Percentiles rank a stretch among this genome's conserved stretches.
Conservation (phyloP, 129 eudicot genomes). For the Lactuca sativa region DNA sequence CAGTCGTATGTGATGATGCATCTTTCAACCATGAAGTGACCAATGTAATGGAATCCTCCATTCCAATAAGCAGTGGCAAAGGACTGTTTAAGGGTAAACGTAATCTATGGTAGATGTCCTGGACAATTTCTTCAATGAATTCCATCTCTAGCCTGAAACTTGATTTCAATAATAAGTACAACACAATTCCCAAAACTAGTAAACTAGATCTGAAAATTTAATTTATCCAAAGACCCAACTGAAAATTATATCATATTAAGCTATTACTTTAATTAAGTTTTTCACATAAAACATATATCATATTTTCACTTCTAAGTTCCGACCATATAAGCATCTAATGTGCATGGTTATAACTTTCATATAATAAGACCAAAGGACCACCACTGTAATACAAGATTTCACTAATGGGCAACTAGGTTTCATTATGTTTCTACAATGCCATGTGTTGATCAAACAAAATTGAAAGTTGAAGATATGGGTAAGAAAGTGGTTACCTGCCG, state of each 20-base stretch:
- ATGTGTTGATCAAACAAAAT: neutral
- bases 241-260: too few relatives aligned
- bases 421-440: too few relatives aligned
- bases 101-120: constrained; percentile 4
- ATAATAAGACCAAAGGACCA: too few relatives aligned
- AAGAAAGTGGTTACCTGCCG: neutral
- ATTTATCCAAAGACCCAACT: too few relatives aligned
- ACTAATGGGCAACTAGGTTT: too few relatives aligned
- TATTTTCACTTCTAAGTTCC: too few relatives aligned
- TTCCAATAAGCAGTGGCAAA: constrained; percentile 10
- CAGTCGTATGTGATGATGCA: neutral
- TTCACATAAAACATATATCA: too few relatives aligned
- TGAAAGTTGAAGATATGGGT: neutral
- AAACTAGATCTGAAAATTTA: too few relatives aligned
- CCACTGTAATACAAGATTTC: too few relatives aligned
- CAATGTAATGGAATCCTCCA: neutral
- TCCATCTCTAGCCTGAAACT: constrained; percentile 3
- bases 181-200: neutral
- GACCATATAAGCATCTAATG: too few relatives aligned
- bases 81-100: neutral
- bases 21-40: constrained; percentile 23
- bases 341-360: too few relatives aligned
- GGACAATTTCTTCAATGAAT: constrained; percentile 15
- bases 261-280: too few relatives aligned
- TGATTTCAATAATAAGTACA: neutral